These are phyloP conservation scores for Hyaloperonospora brassicae DNA, from an alignment of 352 stramenopile species.

Conservation along the genomic window DNA sequence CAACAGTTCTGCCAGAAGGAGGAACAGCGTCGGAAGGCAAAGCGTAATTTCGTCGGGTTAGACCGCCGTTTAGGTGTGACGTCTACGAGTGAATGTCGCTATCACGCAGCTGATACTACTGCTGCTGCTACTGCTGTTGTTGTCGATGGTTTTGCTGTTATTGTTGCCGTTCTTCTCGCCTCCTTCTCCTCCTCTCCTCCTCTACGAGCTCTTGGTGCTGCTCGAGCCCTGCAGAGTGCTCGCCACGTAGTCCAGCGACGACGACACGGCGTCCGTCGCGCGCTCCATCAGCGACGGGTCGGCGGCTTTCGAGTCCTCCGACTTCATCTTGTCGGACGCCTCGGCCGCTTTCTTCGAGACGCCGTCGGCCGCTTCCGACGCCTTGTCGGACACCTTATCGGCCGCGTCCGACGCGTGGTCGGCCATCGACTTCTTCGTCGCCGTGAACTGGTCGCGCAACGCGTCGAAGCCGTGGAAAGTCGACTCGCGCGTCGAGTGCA, in stretches of 20 bases:
- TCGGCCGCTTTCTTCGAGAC: conserved; percentile 20
- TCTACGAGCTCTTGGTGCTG: conserved; percentile 6
- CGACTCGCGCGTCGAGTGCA: conserved; percentile 25
- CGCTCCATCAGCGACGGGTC: conserved; percentile 26
- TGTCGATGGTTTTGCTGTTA: background rate
- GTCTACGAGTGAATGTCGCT: no score
- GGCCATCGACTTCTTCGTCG: conserved; percentile 17
- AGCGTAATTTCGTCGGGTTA: no score
- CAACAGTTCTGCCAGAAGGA: no score
- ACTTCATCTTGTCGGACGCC: conserved; percentile 11
- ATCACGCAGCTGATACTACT: no score
- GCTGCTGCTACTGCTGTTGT: no score
- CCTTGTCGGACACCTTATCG: no score
- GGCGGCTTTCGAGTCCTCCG: conserved; percentile 8
- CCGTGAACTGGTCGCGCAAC: conserved; percentile 29
- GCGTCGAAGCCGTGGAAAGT: conserved; percentile 34
- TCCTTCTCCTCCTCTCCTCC: background rate
- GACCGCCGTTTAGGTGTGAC: no score
- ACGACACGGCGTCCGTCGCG: conserved; percentile 10
- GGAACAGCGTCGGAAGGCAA: no score
- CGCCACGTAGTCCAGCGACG: conserved; percentile 14
- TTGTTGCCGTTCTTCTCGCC: background rate
- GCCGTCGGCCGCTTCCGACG: no score
- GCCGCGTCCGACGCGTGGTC: conserved; percentile 17
- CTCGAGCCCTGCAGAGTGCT: conserved; percentile 7